Percentiles rank a stretch among this genome's conserved stretches.
Conservation (phyloP, 1,284 basidiomycete species). For the Ganoderma resinaceum region DNA sequence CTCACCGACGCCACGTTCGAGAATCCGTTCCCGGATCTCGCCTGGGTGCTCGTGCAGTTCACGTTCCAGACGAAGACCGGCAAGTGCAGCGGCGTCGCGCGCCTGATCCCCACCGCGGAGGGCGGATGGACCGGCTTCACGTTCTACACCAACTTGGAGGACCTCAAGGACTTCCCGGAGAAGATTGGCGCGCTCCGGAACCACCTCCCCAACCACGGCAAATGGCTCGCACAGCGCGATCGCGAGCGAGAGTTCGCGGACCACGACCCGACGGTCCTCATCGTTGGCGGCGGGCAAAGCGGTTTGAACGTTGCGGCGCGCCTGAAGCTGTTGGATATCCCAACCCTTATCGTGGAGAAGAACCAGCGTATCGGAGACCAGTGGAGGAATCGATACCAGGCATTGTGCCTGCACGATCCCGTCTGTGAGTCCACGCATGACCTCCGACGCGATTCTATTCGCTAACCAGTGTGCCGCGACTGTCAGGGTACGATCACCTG, state of each 20-base stretch:
- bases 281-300: conserved; percentile 72
- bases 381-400: conserved; percentile 67
- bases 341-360: conserved; percentile 61
- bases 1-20: conserved; percentile 47
- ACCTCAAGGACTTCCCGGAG: conserved; percentile 59
- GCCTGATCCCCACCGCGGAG: conserved; percentile 56
- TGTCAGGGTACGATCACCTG: conserved; percentile 60
- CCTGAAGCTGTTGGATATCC: conserved; percentile 60
- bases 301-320: conserved; percentile 68
- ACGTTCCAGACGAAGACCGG: conserved; percentile 63
- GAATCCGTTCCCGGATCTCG: conserved; percentile 60
- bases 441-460: neutral
- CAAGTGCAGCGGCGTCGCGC: conserved; percentile 55
- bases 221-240: conserved; percentile 47
- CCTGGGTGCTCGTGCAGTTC: conserved; percentile 65
- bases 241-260: conserved; percentile 50
- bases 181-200: conserved; percentile 47
- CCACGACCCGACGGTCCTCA: conserved; percentile 53
- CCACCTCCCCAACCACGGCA: conserved; percentile 48
- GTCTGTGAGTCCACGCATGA: conserved; percentile 57
- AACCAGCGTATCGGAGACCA: conserved; percentile 61
- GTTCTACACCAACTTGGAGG: conserved; percentile 68
- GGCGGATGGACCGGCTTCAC: conserved; percentile 65
- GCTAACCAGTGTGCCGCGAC: neutral
- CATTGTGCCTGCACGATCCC: conserved; percentile 68